Evolutionary conservation across 2,329 filamentous ascomycete species (phyloP), one percentile per base, ranked within the genome.

Genomic region (Apiospora rasikravindrae): DNA sequence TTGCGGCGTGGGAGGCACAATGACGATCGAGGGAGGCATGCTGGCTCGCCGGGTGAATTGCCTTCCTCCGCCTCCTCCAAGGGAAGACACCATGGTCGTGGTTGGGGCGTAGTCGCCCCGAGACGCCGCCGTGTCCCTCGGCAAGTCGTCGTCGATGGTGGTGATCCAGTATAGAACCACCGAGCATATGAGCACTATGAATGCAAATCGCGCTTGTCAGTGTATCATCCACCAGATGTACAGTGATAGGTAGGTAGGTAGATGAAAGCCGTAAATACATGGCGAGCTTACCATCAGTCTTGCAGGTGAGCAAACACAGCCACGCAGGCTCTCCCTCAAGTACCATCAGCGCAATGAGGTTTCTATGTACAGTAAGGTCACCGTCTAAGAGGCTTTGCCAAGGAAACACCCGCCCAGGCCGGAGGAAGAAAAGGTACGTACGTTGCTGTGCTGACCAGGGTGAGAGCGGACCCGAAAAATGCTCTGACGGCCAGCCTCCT

Each of bases 291-390:
- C 67, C 47, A 24, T 69, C 67, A 0, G 67, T 16, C 33, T 69
- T 69, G 42, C 67, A 69, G 11, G 44, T n/a, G 11, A 69, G 67
- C 0, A 69, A 26, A 8, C 67, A 69, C n/a, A 69, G 19, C 67
- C 67, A 69, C 8, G 67, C 67, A 13, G 67, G 67, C 67, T 69
- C 26, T 13, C 67, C 67, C 13, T 69, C 67, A 24, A 69, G 44
- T 4, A 49, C 26, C 67, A 69, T 33, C 22, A 69, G 67, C 5
- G 24, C 26, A 16, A 69, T n/a, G 6, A 69, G 67, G 44, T 69
- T 69, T 8, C 67, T 69, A 8, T 47, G 11, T 3, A 8, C 33
- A 40, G 19, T 14, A 33, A 64, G 19, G 8, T 64, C 11, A 40
- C 14, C 10, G 13, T 64, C 6, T n/a, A 24, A 1, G 16, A 57